These are phyloP conservation scores for Saccharum officinarum DNA, from an alignment of 176 grass and related monocot genomes.

Conservation along the genomic window DNA sequence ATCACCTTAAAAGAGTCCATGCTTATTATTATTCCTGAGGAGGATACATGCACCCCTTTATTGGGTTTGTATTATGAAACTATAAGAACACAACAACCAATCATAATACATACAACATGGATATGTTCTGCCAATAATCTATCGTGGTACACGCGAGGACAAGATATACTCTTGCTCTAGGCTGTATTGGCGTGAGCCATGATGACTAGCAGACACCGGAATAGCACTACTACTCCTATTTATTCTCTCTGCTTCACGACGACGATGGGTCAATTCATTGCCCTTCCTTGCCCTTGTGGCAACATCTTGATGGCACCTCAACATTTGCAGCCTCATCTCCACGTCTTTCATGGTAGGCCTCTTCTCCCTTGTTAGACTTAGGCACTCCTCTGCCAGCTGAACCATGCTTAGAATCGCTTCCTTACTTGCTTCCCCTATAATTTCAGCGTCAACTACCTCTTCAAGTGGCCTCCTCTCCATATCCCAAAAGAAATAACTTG, in stretches of 20 bases:
- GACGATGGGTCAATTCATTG: not conserved
- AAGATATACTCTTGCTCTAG: not conserved
- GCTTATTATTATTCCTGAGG: too few relatives aligned
- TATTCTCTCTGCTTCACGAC: not conserved
- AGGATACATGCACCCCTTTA: too few relatives aligned
- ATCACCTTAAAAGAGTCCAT: too few relatives aligned
- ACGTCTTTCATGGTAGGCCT: slow-evolving; percentile 41
- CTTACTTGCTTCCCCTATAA: not conserved
- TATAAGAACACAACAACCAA: not conserved
- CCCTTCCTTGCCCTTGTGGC: not conserved
- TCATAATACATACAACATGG: not conserved
- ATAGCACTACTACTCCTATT: not conserved
- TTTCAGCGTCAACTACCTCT: not conserved
- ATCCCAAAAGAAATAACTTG: slow-evolving; percentile 11
- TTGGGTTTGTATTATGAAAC: too few relatives aligned
- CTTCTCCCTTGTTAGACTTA: not conserved
- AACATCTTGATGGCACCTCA: not conserved
- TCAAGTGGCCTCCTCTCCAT: not conserved
- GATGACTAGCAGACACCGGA: not conserved
- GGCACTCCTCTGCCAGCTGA: not conserved
- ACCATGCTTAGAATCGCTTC: not conserved
- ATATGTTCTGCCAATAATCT: not conserved
- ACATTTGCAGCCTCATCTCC: slow-evolving; percentile 29
- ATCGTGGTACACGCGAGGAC: not conserved
- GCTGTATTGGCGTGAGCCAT: slow-evolving; percentile 9